Base-by-base conservation (phyloP, 2,329 filamentous ascomycete genomes). In the Neurospora crassa region DNA sequence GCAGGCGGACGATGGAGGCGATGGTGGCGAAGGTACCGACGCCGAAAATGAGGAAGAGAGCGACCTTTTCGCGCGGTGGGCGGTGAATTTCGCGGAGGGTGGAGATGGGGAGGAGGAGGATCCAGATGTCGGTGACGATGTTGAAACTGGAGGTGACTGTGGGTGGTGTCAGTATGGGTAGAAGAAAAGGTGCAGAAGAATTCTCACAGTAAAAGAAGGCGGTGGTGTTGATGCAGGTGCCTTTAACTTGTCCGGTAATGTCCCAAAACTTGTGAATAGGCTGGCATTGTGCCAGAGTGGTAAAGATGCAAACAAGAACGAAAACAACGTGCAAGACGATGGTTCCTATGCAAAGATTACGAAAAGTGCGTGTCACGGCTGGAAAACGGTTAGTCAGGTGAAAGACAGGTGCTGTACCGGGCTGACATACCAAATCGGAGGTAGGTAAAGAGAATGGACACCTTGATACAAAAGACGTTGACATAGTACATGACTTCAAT, bases 41-140 rank as follows among this genome's bases (percentile, higher is more conserved):
- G 1, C 82, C 82, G 68, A 85, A 85, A 53, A 85, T 78, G 20
- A 79, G 69, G 47, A 80, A 78, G 45, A 90, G 80, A 0, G 85
- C 86, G 16, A 85, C 76, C 70, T 87, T 86, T 70, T 87, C 84
- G 3, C 80, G 80, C 4, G 76, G 77, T 0, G 85, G 83, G 7
- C 87, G 84, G 70, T 84, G 80, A 3, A 87, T 80, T 11, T 5
- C 20, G 0, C 81, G 77, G 0, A 86, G 78, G 1, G 84, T 82
- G 1, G 78, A 79, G 43, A 86, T 77, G 1, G 84, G 84, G 1
- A 86, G 78, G 0, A 78, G 69, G 7, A 86, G 78, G 47, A 86
- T 82, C 75, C 81, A 82, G 42, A 83, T 72, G 71, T 86, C 84
- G 3, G 84, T 82, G 6, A 84, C 8, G 45, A 86, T 85, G 74